A percentile compares a stretch with the other conserved stretches of the same genome.
phyloP scores from a whole-genome alignment of 306 rosid species.

The Mimosa bimucronata region DNA sequence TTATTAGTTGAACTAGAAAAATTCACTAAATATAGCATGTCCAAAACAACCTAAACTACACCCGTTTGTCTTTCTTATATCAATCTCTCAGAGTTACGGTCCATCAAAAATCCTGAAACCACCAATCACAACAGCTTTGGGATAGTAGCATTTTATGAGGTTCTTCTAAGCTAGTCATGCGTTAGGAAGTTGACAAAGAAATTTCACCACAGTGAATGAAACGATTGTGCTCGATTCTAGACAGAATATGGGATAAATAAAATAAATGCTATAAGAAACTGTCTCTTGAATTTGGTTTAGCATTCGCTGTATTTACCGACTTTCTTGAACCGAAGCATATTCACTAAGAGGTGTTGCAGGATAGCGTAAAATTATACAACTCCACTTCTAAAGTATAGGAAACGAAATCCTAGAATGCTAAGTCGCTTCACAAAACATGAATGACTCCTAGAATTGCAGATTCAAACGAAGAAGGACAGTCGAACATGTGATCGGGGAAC shows the following conservation, averaged over 20 bases:
- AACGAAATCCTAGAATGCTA: not conserved
- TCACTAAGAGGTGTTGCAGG: not conserved
- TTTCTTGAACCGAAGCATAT: slow-evolving; percentile 8
- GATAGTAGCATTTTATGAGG: not conserved
- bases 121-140: slow-evolving; percentile 8
- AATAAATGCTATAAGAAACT: not conserved
- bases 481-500: not conserved
- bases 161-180: not conserved
- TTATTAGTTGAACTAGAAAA: not conserved
- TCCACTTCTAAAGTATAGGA: not conserved
- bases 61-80: not conserved
- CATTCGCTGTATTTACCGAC: not conserved
- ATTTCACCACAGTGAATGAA: not conserved
- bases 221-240: not conserved
- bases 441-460: not conserved
- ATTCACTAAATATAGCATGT: not conserved
- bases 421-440: not conserved
- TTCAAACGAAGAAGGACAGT: not conserved
- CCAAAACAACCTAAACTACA: not conserved
- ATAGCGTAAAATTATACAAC: not conserved
- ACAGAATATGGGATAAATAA: not conserved
- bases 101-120: not conserved
- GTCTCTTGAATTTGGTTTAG: not conserved
- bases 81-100: not conserved
- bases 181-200: slow-evolving; percentile 16